phyloP scores from a whole-genome alignment of 768 basidiomycete species.

The Boletellus ananas region DNA sequence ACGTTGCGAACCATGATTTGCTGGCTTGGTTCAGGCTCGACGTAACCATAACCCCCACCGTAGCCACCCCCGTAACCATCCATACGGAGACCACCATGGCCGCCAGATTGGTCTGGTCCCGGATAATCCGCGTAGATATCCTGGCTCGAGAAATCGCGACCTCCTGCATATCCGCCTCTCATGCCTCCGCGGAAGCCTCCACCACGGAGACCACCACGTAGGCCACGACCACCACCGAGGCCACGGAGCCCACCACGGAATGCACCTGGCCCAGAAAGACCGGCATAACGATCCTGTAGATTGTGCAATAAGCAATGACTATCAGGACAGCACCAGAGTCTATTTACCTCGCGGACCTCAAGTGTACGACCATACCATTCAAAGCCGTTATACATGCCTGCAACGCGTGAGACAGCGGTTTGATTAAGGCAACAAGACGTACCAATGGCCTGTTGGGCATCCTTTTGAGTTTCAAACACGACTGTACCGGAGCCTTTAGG shows the following conservation, averaged over 20 bases:
- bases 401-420: neutral
- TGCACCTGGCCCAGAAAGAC: constrained; percentile 64
- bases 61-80: constrained; percentile 37
- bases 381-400: constrained; percentile 95
- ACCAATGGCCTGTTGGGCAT: constrained; percentile 92
- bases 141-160: constrained; percentile 78
- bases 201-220: constrained; percentile 26
- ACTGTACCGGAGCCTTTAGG: constrained; percentile 98
- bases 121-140: constrained; percentile 92
- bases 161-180: constrained; percentile 56
- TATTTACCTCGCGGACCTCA: constrained; percentile 87
- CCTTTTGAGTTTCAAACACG: constrained; percentile 87
- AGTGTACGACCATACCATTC: constrained; percentile 96
- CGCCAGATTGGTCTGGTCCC: constrained; percentile 70
- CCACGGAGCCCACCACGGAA: constrained; percentile 58
- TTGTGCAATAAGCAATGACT: neutral
- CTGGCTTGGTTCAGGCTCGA: constrained; percentile 81
- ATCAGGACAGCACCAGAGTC: neutral
- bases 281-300: constrained; percentile 82
- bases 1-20: constrained; percentile 99
- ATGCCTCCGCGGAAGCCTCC: constrained; percentile 51
- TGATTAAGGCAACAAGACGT: constrained; percentile 28
- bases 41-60: constrained; percentile 37
- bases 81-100: constrained; percentile 35
- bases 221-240: constrained; percentile 40